Base-by-base conservation (phyloP, 495 filamentous ascomycete genomes). In the Eremomyces bilateralis region DNA sequence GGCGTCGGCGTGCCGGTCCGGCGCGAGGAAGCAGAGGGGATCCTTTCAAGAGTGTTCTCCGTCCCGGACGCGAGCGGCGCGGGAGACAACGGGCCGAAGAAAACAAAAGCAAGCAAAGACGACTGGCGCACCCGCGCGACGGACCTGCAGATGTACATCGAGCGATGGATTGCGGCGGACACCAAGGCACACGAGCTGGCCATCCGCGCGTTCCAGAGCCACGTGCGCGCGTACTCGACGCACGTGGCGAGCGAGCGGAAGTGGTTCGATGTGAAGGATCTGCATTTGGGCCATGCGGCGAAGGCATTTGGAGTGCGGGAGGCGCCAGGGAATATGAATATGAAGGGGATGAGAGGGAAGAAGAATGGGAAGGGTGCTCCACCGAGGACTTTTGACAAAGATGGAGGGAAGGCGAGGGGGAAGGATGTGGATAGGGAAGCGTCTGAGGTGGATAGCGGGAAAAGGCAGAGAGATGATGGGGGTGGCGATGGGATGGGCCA, bases 221-320 rank as follows among this genome's bases (percentile, higher is more conserved):
- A 95, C 48, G 72, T 95, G 33, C 64, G 90, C 12, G 88, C 90
- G 0, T 97, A 97, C 47, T 80, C 90, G 2, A 97, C 88, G 1
- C 88, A 95, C 53, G 73, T 90, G 5, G 65, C 73, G 6, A 65
- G 70, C 35, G 88, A 97, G 57, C 66, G 85, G 21, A 54, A 51
- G 20, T 79, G 76, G 44, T 97, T 95, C 54, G 73, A 92, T 51
- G 81, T 92, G 47, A 82, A 79, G 37, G 65, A 69, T 36, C 58
- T 97, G 34, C 88, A 97, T 53, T 57, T 93, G 4, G 90, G 88
- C 1, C 88, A 97, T 62, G 59, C 90, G 41, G 88, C 88, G 0
- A 97, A 97, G 61, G 73, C 71, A 25, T 97, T 91, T 50, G 88
- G 68, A 2, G 53, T 97, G 44, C 67, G 88, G 35, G 88, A 95